phyloP scores from a whole-genome alignment of 768 basidiomycete species.

The Mrakia blollopis region DNA sequence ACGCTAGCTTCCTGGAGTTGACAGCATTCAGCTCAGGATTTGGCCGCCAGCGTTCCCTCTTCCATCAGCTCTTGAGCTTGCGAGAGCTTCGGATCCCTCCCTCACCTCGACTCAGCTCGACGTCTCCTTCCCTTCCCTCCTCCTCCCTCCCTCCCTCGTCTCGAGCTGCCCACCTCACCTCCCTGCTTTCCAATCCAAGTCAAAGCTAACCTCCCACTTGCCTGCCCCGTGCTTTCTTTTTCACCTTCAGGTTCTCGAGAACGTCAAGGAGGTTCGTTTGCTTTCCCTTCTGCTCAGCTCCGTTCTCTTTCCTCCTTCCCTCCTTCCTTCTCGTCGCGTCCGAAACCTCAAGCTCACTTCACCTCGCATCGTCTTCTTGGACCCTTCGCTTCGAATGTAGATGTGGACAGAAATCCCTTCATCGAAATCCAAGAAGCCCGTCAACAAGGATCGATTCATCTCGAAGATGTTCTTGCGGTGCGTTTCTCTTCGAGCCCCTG shows the following conservation, averaged over 20 bases:
- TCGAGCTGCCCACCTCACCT: too few species aligned
- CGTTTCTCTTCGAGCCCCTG: background rate
- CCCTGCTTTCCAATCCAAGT: too few species aligned
- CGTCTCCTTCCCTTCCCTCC: background rate
- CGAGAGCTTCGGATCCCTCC: background rate
- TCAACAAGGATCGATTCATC: conserved; percentile 99
- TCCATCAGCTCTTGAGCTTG: too few species aligned
- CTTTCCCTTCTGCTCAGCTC: too few species aligned
- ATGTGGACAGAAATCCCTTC: conserved; percentile 99
- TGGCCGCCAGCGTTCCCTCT: too few species aligned
- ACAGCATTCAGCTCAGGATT: too few species aligned
- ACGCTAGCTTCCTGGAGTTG: too few species aligned
- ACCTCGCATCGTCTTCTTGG: conserved; percentile 18
- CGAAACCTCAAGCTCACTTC: background rate
- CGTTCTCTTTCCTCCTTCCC: background rate
- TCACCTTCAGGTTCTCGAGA: conserved; percentile 36
- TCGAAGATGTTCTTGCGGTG: conserved; percentile 36
- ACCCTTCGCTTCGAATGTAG: conserved; percentile 50
- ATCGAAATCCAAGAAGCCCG: conserved; percentile 96
- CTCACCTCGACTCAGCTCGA: background rate
- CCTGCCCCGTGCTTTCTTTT: background rate
- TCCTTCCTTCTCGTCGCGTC: background rate
- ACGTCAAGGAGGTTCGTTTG: conserved; percentile 37
- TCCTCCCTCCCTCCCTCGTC: background rate
- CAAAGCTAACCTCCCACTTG: background rate